Percentiles rank a stretch among this genome's conserved stretches.
Conservation (phyloP, 2,329 filamentous ascomycete species). For the Fusarium albidum region DNA sequence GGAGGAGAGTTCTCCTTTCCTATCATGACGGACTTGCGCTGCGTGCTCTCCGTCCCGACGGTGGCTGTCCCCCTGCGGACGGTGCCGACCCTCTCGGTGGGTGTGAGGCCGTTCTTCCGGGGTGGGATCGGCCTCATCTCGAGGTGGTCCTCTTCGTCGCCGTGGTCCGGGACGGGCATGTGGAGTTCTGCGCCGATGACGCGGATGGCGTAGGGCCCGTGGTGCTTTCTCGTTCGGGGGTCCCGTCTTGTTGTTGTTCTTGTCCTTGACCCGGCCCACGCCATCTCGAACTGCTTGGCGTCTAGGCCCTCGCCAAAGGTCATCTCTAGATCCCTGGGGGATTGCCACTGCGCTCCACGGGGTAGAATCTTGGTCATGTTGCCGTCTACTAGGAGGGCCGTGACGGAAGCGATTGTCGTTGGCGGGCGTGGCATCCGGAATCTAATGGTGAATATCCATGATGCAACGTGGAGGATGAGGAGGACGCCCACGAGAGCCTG, state of each 20-base stretch:
- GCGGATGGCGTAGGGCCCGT: constrained; percentile 34
- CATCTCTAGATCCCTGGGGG: constrained; percentile 26
- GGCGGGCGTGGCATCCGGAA: constrained; percentile 42
- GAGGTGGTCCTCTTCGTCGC: no score
- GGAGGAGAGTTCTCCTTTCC: constrained; percentile 19
- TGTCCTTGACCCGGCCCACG: constrained; percentile 27
- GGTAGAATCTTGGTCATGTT: constrained; percentile 44
- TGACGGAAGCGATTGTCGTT: constrained; percentile 48
- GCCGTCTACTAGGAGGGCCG: constrained; percentile 48
- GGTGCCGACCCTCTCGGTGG: constrained; percentile 27
- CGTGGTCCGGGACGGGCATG: constrained; percentile 7
- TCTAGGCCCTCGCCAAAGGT: constrained; percentile 23
- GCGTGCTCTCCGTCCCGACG: constrained; percentile 25
- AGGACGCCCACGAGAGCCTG: constrained; percentile 43
- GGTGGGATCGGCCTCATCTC: constrained; percentile 36
- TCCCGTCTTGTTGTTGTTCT: constrained; percentile 21
- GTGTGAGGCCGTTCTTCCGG: constrained; percentile 19
- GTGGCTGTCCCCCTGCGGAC: constrained; percentile 31
- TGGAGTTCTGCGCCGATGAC: constrained; percentile 20
- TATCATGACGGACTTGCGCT: constrained; percentile 32
- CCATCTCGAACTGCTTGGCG: constrained; percentile 29
- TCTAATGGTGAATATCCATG: constrained; percentile 42
- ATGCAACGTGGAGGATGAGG: constrained; percentile 37
- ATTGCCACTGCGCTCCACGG: constrained; percentile 38
- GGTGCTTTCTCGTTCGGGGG: constrained; percentile 24